These are phyloP conservation scores for Pleoardoris graminearum DNA, from an alignment of 2,329 filamentous ascomycete genomes.

Conservation along the genomic window DNA sequence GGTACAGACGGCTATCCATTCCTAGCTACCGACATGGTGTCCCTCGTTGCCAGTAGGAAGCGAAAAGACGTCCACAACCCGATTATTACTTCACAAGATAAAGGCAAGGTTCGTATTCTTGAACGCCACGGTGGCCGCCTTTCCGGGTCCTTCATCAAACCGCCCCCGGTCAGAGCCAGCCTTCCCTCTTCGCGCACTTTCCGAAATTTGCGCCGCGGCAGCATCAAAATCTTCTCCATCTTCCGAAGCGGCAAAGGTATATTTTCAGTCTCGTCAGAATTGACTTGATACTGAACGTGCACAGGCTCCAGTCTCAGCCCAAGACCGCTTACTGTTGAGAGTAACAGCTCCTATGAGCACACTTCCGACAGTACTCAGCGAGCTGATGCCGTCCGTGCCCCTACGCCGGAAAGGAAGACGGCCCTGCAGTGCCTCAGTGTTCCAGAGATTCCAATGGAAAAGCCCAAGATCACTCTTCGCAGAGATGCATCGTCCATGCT, in stretches of 20 bases:
- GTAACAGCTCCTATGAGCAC: slow-evolving; percentile 17
- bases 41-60: slow-evolving; percentile 36
- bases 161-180: slow-evolving; percentile 19
- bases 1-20: background rate
- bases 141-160: slow-evolving; percentile 16
- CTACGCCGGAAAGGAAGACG: background rate
- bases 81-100: slow-evolving; percentile 25
- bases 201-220: slow-evolving; percentile 34
- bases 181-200: slow-evolving; percentile 30
- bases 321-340: slow-evolving; percentile 9
- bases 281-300: slow-evolving; percentile 5
- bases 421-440: slow-evolving; percentile 20
- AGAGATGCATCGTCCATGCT: slow-evolving; percentile 23
- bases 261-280: background rate
- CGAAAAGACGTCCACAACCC: slow-evolving; percentile 34
- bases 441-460: slow-evolving; percentile 14
- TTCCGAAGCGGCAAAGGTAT: slow-evolving; percentile 40
- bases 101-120: slow-evolving; percentile 40
- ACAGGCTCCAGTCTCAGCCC: slow-evolving; percentile 22
- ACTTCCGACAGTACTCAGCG: slow-evolving; percentile 21
- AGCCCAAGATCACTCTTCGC: slow-evolving; percentile 17
- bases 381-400: slow-evolving; percentile 4
- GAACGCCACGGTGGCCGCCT: slow-evolving; percentile 23
- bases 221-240: slow-evolving; percentile 40
- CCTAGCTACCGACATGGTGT: slow-evolving; percentile 30